Percentiles rank a stretch among this genome's conserved stretches.
These are phyloP conservation scores for Colletotrichum sp. DNA, from an alignment of 2,329 filamentous ascomycete genomes.

Conservation along the genomic window DNA sequence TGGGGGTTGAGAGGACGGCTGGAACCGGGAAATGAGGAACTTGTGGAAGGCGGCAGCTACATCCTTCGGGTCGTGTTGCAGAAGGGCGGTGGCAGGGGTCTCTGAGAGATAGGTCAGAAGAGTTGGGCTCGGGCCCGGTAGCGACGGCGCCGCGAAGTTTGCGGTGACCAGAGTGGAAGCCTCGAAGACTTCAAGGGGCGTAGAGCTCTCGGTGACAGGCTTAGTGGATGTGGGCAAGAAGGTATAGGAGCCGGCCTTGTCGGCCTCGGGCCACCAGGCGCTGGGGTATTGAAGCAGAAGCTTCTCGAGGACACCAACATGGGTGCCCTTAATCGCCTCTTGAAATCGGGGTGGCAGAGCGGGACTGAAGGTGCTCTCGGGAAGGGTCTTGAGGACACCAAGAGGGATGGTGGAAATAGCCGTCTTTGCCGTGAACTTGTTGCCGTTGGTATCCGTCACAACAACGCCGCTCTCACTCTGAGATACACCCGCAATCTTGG, in stretches of 20 bases:
- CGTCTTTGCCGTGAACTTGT: conserved; percentile 16
- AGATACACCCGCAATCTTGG: background rate
- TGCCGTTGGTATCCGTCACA: conserved; percentile 8
- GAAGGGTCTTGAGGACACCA: conserved; percentile 13
- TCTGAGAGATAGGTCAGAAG: conserved; percentile 17
- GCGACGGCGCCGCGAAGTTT: conserved; percentile 12
- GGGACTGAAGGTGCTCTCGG: conserved; percentile 12
- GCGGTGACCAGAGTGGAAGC: conserved; percentile 15
- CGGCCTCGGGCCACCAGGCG: conserved; percentile 19
- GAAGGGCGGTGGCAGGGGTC: conserved; percentile 9
- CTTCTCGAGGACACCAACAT: conserved; percentile 17
- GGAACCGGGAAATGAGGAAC: conserved; percentile 12
- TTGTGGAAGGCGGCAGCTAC: conserved; percentile 13
- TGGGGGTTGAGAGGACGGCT: conserved; percentile 6
- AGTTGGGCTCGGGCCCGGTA: conserved; percentile 9
- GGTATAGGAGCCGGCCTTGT: conserved; percentile 11
- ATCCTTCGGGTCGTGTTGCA: conserved; percentile 7
- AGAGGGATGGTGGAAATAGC: conserved; percentile 17
- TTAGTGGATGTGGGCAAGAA: conserved; percentile 17
- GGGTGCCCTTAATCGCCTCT: conserved; percentile 11
- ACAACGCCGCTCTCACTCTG: background rate
- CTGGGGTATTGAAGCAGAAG: conserved; percentile 13
- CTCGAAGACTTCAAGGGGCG: conserved; percentile 7
- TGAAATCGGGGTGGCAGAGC: conserved; percentile 6
- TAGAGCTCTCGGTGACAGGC: conserved; percentile 6